phyloP scores from a whole-genome alignment of 2,329 filamentous ascomycete species.

The Colletotrichum echinochloae region DNA sequence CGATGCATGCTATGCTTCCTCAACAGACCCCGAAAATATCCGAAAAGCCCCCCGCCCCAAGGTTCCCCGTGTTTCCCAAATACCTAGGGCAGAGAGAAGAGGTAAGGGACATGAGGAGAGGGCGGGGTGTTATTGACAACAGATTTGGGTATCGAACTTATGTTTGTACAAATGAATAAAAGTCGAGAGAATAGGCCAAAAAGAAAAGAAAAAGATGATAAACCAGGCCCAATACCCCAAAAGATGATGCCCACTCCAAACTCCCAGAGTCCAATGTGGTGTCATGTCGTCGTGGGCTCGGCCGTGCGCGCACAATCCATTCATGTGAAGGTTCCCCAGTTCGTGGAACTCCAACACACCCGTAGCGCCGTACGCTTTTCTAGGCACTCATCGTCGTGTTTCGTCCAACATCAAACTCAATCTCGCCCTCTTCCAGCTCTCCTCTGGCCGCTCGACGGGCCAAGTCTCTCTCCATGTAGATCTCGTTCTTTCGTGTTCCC shows the following conservation, averaged over 20 bases:
- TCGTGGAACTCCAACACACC: too few relatives aligned
- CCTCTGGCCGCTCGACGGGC: conserved; percentile 63
- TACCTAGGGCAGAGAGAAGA: background rate
- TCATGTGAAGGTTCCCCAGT: background rate
- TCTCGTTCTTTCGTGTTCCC: conserved; percentile 74
- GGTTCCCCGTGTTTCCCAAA: too few relatives aligned
- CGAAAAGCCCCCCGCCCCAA: background rate
- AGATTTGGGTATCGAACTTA: conserved; percentile 40
- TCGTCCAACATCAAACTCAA: conserved; percentile 51
- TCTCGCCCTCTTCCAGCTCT: conserved; percentile 57
- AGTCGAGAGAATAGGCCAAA: background rate
- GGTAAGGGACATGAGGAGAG: background rate
- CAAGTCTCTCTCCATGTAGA: conserved; percentile 72
- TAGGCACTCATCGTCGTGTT: conserved; percentile 51
- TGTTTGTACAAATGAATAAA: conserved; percentile 30
- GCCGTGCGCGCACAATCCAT: background rate
- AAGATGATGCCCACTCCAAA: conserved; percentile 23
- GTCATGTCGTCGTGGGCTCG: conserved; percentile 35
- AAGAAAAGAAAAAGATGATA: conserved; percentile 14
- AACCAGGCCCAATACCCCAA: background rate
- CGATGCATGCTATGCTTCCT: conserved; percentile 1
- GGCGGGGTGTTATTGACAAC: background rate
- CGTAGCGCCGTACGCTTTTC: background rate
- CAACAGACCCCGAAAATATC: background rate
- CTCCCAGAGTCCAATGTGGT: conserved; percentile 23